Base-by-base conservation (phyloP, 352 stramenopile genomes). In the Plasmopara halstedii region DNA sequence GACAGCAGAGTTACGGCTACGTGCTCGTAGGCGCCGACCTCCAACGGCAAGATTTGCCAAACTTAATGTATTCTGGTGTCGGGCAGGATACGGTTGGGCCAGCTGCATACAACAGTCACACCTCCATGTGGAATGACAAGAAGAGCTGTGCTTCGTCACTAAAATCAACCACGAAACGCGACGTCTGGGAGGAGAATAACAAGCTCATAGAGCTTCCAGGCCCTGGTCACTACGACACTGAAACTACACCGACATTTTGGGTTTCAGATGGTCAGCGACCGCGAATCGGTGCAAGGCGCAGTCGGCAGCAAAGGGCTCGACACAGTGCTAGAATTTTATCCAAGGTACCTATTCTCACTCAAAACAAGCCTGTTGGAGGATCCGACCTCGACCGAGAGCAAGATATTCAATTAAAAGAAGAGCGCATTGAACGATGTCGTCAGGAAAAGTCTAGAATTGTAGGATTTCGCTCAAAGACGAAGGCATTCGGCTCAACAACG, bases 1-100 rank as follows among this genome's bases (percentile, higher is more conserved):
- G 73, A 40, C 73, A 84, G 9, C 78, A 89, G 49, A 84, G 75
- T 41, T 87, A 85, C 47, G 78, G 78, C 8, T 88, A 89, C 55
- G 49, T 79, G 9, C 56, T 68, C 22, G 58, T 70, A 15, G 73
- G 77, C 34, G 17, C 53, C 4, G 62, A 78, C 7, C 58, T 87
- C 6, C 53, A 61, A 11, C 51, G 62, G 5, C 74, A 85, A 34
- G 44, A 54, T 11, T 63, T 73, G 22, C 71, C 78, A 0, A 32
- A 59, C 23, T 26, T 53, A 38, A 73, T 83, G 37, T 89, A 86
- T 59, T 83, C 78, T 2, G 78, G 78, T 13, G 39, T 89, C 9
- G 78, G 75, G 0, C 53, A 85, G 3, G 78, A 89, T 55, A 89
- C 78, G 2, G 73, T 89, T 10, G 75, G 78, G 3, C 78, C 78